Percentiles rank a stretch among this genome's conserved stretches.
phyloP scores from a whole-genome alignment of 768 basidiomycete genomes.

The Mycena pura region DNA sequence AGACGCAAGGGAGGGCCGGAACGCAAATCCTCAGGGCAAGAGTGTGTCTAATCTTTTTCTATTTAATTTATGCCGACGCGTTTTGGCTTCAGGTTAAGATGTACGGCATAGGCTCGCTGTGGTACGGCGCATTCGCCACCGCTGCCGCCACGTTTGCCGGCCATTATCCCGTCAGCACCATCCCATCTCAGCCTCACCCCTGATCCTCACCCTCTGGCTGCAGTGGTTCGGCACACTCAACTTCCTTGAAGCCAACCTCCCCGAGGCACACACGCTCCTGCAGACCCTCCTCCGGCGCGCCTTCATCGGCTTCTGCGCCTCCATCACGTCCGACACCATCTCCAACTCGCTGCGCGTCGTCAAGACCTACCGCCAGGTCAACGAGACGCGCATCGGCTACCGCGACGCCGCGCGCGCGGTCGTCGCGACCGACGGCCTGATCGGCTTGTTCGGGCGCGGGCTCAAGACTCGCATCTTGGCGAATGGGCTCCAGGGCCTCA shows the following conservation, averaged over 20 bases:
- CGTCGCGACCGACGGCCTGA: slow-evolving; percentile 74
- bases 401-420: slow-evolving; percentile 78
- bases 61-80: no score
- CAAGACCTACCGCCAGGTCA: slow-evolving; percentile 95
- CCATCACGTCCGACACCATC: slow-evolving; percentile 82
- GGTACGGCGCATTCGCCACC: slow-evolving; percentile 92
- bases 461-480: slow-evolving; percentile 88
- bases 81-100: slow-evolving; percentile 60
- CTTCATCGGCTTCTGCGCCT: slow-evolving; percentile 90
- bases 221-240: slow-evolving; percentile 93
- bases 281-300: slow-evolving; percentile 80
- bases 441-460: slow-evolving; percentile 86
- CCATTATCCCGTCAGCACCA: slow-evolving; percentile 73
- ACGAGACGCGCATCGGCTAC: slow-evolving; percentile 83
- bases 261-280: slow-evolving; percentile 54
- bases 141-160: slow-evolving; percentile 95
- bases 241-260: slow-evolving; percentile 70
- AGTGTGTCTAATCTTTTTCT: slow-evolving; percentile 42
- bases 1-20: slow-evolving; percentile 84
- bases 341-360: slow-evolving; percentile 91
- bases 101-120: slow-evolving; percentile 80
- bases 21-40: slow-evolving; percentile 69
- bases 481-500: slow-evolving; percentile 89
- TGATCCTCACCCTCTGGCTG: background rate
- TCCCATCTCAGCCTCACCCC: background rate